phyloP scores from a whole-genome alignment of 169 alveolate genomes.

The Cryptosporidium viatorum region DNA sequence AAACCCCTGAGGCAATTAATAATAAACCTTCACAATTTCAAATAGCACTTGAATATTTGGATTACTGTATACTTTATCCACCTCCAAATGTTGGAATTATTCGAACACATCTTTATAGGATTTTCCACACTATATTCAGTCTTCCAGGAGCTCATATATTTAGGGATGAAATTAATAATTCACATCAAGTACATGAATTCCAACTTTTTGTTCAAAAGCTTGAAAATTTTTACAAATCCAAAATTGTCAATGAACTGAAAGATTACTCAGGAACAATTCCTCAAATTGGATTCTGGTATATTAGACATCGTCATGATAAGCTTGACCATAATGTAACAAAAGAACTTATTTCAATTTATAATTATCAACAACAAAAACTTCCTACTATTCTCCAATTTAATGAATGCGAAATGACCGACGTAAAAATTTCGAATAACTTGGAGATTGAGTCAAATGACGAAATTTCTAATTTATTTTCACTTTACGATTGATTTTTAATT shows the following conservation, averaged over 20 bases:
- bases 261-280: constrained; percentile 16
- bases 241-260: background rate
- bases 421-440: constrained; percentile 5
- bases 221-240: background rate
- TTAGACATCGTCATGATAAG: constrained; percentile 57
- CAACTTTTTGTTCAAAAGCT: background rate
- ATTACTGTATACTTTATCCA: constrained; percentile 76
- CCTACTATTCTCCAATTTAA: constrained; percentile 39
- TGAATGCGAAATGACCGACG: constrained; percentile 37
- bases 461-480: constrained; percentile 11
- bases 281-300: constrained; percentile 64
- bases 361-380: background rate
- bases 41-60: constrained; percentile 81
- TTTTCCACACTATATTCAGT: constrained; percentile 50
- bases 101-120: constrained; percentile 55
- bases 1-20: constrained; percentile 65
- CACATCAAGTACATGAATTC: constrained; percentile 26
- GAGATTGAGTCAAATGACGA: background rate
- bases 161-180: constrained; percentile 49
- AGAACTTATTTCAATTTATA: constrained; percentile 55
- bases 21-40: constrained; percentile 78
- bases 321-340: constrained; percentile 35
- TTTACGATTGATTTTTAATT: background rate
- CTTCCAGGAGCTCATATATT: constrained; percentile 46
- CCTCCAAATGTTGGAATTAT: constrained; percentile 67